Conservation (phyloP, 495 filamentous ascomycete genomes). For the Neurospora sp. region DNA sequence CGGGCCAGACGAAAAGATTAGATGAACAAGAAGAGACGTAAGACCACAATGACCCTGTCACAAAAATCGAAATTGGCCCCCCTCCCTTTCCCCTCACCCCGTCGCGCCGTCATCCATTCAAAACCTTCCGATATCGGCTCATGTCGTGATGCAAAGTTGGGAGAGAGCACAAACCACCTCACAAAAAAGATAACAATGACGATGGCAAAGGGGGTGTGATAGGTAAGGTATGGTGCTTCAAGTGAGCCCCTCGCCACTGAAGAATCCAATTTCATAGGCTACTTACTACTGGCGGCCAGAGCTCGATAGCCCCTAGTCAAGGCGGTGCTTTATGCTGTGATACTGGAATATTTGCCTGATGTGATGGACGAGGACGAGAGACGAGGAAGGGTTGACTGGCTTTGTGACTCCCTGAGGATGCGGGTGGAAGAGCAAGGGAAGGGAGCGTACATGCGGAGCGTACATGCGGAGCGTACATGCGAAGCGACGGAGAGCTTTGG, state of each 20-base stretch:
- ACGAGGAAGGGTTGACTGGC: background rate
- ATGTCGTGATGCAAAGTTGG: background rate
- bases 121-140: background rate
- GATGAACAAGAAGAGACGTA: background rate
- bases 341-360: background rate
- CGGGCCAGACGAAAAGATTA: background rate
- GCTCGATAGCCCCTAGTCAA: background rate
- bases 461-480: background rate
- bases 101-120: background rate
- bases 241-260: background rate
- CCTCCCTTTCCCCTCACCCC: background rate
- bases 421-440: background rate
- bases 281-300: background rate
- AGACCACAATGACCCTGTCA: background rate
- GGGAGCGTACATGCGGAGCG: background rate
- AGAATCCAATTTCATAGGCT: background rate
- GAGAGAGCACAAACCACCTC: background rate
- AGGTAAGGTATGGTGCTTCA: background rate
- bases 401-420: background rate
- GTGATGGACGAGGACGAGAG: background rate
- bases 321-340: background rate
- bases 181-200: background rate
- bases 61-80: background rate
- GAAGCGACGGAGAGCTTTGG: background rate
- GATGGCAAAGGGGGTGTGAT: background rate